Evolutionary conservation across 2,329 filamentous ascomycete genomes (phyloP).

Genomic region (Stemphylium lycopersici): DNA sequence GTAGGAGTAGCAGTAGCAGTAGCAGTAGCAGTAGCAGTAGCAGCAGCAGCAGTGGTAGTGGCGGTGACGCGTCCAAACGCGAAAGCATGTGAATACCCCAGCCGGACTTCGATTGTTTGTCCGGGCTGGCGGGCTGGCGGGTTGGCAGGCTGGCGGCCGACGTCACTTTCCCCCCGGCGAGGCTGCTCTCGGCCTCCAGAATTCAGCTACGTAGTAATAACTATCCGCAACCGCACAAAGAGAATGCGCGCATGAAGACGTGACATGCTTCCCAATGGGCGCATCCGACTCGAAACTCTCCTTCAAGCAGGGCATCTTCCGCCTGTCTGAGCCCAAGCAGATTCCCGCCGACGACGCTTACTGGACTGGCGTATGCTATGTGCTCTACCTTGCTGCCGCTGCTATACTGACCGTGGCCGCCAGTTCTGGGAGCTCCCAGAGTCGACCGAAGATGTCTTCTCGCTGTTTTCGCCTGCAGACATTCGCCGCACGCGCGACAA

Average conservation of each 20-base stretch:
- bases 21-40: too few species aligned
- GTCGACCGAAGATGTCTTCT: constrained; percentile 94
- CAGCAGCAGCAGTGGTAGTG: too few species aligned
- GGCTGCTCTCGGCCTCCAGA: constrained; percentile 6
- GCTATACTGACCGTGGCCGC: constrained; percentile 14
- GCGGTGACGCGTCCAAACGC: constrained; percentile 12
- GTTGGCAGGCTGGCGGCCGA: constrained; percentile 24
- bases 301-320: constrained; percentile 98
- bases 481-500: constrained; percentile 87
- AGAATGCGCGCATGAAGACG: constrained; percentile 31
- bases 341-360: constrained; percentile 89
- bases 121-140: neutral
- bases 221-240: neutral
- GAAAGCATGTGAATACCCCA: constrained; percentile 30
- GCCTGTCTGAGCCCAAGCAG: constrained; percentile 86
- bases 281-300: constrained; percentile 98
- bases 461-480: constrained; percentile 79
- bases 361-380: constrained; percentile 79
- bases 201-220: constrained; percentile 2
- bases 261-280: constrained; percentile 70
- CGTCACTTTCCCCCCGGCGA: constrained; percentile 22
- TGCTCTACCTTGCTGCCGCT: constrained; percentile 11
- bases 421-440: constrained; percentile 98
- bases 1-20: neutral
- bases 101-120: constrained; percentile 2